Conservation (phyloP, 352 stramenopile species). For the Phytopythium chamaehyphon region DNA sequence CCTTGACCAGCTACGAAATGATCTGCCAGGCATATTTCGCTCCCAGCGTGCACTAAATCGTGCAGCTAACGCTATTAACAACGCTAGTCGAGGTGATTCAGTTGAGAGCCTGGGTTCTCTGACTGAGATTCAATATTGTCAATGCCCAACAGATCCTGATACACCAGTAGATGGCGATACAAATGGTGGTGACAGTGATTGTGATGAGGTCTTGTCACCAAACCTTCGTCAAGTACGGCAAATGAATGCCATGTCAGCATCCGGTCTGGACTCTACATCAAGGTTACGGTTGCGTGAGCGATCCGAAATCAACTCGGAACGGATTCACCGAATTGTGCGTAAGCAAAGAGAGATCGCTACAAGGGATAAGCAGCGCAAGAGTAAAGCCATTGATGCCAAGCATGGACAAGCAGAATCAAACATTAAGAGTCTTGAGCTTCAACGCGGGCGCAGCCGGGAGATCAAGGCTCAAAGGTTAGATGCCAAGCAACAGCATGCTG, state of each 20-base stretch:
- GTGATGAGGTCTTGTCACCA: not conserved
- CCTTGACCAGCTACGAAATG: conserved; percentile 35
- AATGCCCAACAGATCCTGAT: no score
- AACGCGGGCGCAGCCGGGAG: conserved; percentile 13
- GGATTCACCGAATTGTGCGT: conserved; percentile 20
- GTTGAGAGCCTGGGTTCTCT: no score
- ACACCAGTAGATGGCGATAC: no score
- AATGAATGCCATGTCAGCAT: not conserved
- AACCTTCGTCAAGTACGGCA: not conserved
- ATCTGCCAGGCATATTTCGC: conserved; percentile 28
- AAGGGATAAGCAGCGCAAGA: conserved; percentile 10
- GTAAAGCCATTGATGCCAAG: conserved; percentile 5
- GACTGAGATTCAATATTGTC: no score
- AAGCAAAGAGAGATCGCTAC: conserved; percentile 23
- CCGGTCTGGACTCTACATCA: not conserved
- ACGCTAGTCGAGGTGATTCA: no score
- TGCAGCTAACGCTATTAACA: not conserved
- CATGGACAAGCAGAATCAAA: conserved; percentile 16
- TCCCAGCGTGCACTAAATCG: conserved; percentile 11
- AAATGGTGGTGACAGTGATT: no score
- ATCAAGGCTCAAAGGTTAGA: conserved; percentile 17
- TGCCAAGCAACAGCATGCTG: conserved; percentile 13
- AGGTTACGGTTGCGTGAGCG: conserved; percentile 25
- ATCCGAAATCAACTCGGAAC: conserved; percentile 26
- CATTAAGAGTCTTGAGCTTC: conserved; percentile 13